Evolutionary conservation across 345 rosid species (phyloP), one percentile per base, ranked within the genome.

Genomic region (Eucalyptus camaldulensis): DNA sequence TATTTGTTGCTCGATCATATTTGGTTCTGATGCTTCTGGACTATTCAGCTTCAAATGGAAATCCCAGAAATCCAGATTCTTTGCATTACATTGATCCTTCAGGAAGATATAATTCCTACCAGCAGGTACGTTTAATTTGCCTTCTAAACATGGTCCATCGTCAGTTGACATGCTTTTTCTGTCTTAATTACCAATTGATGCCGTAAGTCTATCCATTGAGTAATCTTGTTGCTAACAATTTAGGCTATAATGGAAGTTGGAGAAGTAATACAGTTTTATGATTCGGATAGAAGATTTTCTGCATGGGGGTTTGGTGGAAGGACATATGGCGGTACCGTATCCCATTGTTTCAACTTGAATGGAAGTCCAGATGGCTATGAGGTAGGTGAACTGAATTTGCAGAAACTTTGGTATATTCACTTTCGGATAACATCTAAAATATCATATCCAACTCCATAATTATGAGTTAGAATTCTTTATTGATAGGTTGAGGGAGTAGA

Each of bases 231-330:
- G 85, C 31, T 8, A 50, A 88, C 24, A 45, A 4, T 62, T 54
- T 40, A 96, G 99, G 97, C 99, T 90, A 96, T 97, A 89, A 91
- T 90, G 94, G 98, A 96, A 86, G 96, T 95, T 80, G 99, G 99
- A 85, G 96, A 97, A 92, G 98, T 96, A 8, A 93, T 96, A 81
- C 96, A 97, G 89, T 95, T 97, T 90, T 96, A 97, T 47, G 99
- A 96, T 93, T 93, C 96, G 22, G 98, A 97, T 90, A 93, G 90
- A 88, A 92, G 93, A 44, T 97, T 96, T 90, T 95, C 98, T 45
- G 97, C 98, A 9, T 96, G 97, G 99, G 99, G 98, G 37, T 97
- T 96, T 88, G 99, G 99, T 44, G 99, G 96, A 90, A 95, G 94
- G 93, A 92, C 96, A 31, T 88, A 90, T 24, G 86, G 90, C 89